Evolutionary conservation across 1,139 yeast genomes (phyloP), one percentile per base, ranked within the genome.

Genomic region (Yamadazyma taylorii): DNA sequence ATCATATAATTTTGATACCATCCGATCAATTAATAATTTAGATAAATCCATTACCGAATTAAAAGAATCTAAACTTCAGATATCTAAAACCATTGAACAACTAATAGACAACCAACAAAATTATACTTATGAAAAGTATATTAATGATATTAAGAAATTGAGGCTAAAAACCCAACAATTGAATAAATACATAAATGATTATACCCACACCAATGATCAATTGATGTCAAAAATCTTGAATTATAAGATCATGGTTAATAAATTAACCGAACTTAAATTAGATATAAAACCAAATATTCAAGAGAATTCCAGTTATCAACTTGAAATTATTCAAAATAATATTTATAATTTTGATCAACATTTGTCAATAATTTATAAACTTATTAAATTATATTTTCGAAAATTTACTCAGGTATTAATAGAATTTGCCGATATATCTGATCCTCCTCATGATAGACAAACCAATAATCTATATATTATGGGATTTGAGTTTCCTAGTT

Each of bases 401-500:
- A 33, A 39, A 2, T 36, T 45, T 11, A 56, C 60, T 10, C 32
- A 37, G 8, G 43, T 53, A 0, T 35, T 68, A 7, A 52, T 47
- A 23, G 58, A 62, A 21, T 50, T 61, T 2, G 16, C 21, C n/a
- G 16, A 16, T n/a, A 48, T 66, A 21, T 51, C 55, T 11, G 66
- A 70, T n/a, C 55, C 51, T 11, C n/a, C n/a, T n/a, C n/a, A n/a
- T n/a, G 59, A 58, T 35, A 40, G 50, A 4, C 48, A 51, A 19
- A 47, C 51, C 29, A 38, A 60, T 5, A 51, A 51, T n/a, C 62
- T 67, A 41, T 49, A 55, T 21, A 66, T 71, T 2, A 36, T 58
- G 45, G 73, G 68, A 0, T 45, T 68, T 3, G 68, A 66, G 37
- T 66, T 69, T 35, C 75, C 75, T 0, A 41, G 58, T 6, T 55